These are phyloP conservation scores for Paramecium bursaria DNA, from an alignment of 73 alveolate species.

Conservation along the genomic window DNA sequence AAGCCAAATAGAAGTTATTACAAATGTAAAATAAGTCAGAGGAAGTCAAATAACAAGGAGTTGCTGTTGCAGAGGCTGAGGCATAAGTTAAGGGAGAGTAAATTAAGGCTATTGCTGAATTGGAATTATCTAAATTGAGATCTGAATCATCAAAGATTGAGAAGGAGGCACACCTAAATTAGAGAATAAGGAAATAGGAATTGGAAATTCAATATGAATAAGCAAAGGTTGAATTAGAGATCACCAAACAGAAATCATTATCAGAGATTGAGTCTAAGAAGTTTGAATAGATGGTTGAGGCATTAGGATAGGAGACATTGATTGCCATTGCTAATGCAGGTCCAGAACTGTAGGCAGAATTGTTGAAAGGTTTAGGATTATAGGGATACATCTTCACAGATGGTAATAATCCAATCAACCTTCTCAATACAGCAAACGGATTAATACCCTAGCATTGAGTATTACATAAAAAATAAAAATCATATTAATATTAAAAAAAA, in stretches of 20 bases:
- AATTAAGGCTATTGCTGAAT: conserved; percentile 82
- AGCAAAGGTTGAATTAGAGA: conserved; percentile 76
- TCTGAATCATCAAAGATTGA: conserved; percentile 75
- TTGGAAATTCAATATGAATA: conserved; percentile 71
- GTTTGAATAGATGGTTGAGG: conserved; percentile 76
- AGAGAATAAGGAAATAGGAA: conserved; percentile 61
- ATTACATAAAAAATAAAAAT: too few relatives aligned
- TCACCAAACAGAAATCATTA: conserved; percentile 73
- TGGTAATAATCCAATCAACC: conserved; percentile 80
- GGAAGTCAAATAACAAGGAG: conserved; percentile 71
- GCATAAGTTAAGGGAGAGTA: conserved; percentile 76
- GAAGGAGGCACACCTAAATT: conserved; percentile 73
- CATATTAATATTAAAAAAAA: too few relatives aligned
- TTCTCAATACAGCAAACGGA: conserved; percentile 80
- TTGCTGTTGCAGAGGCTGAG: conserved; percentile 87
- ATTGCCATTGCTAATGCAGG: conserved; percentile 81
- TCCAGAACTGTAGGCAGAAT: conserved; percentile 84
- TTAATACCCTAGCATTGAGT: too few relatives aligned
- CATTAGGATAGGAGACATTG: conserved; percentile 83
- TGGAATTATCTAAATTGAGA: conserved; percentile 76
- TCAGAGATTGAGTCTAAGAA: conserved; percentile 80
- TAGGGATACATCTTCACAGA: conserved; percentile 81
- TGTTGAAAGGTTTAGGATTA: conserved; percentile 83
- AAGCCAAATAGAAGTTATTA: conserved; percentile 62
- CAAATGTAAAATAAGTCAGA: conserved; percentile 64